Conservation (phyloP, 805 yeast genomes). For the Komagataella phaffii region DNA sequence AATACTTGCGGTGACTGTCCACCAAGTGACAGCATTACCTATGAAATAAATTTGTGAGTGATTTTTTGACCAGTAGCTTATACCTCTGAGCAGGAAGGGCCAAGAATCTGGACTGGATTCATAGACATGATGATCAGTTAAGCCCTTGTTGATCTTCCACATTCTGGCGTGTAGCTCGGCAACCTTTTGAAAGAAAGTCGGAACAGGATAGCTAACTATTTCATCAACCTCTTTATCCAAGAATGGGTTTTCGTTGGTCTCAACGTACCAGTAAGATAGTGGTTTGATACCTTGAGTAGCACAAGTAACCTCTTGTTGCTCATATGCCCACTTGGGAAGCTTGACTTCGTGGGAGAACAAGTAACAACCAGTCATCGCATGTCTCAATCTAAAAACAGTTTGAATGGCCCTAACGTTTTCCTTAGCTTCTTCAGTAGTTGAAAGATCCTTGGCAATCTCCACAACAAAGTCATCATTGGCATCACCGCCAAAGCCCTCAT, state of each 20-base stretch:
- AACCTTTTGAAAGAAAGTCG: constrained; percentile 45
- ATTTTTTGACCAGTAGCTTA: constrained; percentile 62
- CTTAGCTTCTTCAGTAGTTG: constrained; percentile 23
- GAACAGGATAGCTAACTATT: constrained; percentile 36
- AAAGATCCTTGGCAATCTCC: constrained; percentile 29
- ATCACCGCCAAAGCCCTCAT: constrained; percentile 49
- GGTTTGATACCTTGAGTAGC: constrained; percentile 54
- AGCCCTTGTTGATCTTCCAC: constrained; percentile 67
- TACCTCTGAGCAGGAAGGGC: constrained; percentile 70
- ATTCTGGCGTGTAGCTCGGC: constrained; percentile 54
- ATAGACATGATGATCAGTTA: constrained; percentile 57
- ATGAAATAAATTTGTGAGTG: constrained; percentile 48
- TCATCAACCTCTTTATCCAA: constrained; percentile 25
- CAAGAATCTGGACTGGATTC: constrained; percentile 62
- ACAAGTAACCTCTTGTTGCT: constrained; percentile 77
- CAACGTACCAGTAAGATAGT: constrained; percentile 61
- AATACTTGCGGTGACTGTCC: constrained; percentile 47
- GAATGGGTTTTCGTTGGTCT: constrained; percentile 44
- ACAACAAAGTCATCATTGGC: constrained; percentile 60
- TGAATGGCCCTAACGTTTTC: constrained; percentile 39
- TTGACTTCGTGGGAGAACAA: constrained; percentile 59
- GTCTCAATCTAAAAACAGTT: constrained; percentile 56
- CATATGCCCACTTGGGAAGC: constrained; percentile 77
- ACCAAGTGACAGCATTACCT: constrained; percentile 77
- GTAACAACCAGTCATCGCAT: constrained; percentile 56